Conservation (phyloP, 257 asterid species). For the Nicotiana benthamiana region DNA sequence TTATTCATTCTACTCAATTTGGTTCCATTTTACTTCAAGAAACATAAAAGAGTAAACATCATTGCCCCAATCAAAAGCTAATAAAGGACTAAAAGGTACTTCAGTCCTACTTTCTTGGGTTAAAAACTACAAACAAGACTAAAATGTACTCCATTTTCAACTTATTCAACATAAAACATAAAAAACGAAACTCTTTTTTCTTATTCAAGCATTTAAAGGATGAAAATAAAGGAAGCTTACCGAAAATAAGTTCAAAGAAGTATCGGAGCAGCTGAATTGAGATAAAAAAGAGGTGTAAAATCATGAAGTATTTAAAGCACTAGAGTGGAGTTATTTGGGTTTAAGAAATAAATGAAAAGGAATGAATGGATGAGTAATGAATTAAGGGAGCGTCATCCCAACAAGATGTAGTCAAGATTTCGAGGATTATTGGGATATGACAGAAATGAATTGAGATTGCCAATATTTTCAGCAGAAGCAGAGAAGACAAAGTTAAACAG, state of each 20-base stretch:
- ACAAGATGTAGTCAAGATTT: background rate
- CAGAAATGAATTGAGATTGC: background rate
- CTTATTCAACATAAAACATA: no score
- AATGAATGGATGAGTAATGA: background rate
- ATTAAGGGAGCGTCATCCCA: background rate
- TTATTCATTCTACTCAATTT: no score
- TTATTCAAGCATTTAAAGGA: no score
- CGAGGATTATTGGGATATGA: background rate
- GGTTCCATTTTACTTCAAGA: no score
- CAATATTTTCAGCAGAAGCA: background rate
- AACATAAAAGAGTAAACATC: no score
- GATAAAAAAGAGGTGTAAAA: background rate
- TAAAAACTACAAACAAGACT: background rate
- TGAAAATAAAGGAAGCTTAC: background rate
- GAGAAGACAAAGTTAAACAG: background rate
- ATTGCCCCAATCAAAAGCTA: no score
- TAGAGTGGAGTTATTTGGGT: background rate
- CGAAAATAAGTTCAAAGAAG: background rate
- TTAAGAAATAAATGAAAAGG: background rate
- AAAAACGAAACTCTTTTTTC: no score
- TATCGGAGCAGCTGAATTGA: background rate
- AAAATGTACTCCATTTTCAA: background rate
- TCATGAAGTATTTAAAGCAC: background rate
- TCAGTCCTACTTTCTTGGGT: background rate
- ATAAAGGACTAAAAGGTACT: no score